Evolutionary conservation across 1,284 basidiomycete species (phyloP).

Genomic region (Apiotrichum mycotoxinovorans): DNA sequence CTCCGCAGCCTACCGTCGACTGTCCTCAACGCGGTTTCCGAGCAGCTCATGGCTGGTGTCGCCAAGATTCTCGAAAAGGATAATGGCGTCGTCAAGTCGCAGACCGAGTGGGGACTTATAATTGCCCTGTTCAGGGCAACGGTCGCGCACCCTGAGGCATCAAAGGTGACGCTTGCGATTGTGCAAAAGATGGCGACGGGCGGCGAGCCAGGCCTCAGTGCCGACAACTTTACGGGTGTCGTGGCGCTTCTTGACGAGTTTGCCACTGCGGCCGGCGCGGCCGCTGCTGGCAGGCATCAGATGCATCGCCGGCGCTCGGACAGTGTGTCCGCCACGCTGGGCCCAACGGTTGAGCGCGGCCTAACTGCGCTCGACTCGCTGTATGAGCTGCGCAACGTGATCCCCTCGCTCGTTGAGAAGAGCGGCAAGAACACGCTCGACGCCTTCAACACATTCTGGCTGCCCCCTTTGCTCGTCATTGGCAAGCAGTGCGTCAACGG

Average conservation of each 20-base stretch:
- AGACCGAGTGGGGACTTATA: constrained; percentile 93
- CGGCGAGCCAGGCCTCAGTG: constrained; percentile 56
- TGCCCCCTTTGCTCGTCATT: constrained; percentile 74
- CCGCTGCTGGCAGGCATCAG: constrained; percentile 58
- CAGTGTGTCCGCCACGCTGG: constrained; percentile 47
- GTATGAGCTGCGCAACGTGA: constrained; percentile 64
- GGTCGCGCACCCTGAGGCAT: constrained; percentile 80
- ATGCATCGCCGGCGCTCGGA: constrained; percentile 31
- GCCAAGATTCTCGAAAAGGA: constrained; percentile 72
- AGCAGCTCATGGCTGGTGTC: constrained; percentile 85
- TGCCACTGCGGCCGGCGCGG: constrained; percentile 65
- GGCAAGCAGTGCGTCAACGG: constrained; percentile 82
- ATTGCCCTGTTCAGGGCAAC: constrained; percentile 86
- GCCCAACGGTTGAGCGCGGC: constrained; percentile 72
- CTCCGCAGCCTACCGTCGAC: constrained; percentile 72
- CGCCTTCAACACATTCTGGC: constrained; percentile 75
- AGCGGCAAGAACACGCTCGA: constrained; percentile 38
- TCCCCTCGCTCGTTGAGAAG: constrained; percentile 58
- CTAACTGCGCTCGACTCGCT: constrained; percentile 77
- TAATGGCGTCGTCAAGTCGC: constrained; percentile 68
- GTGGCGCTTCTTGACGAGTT: constrained; percentile 83
- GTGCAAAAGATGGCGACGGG: constrained; percentile 60
- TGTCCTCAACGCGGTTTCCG: constrained; percentile 78
- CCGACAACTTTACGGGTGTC: constrained; percentile 78
- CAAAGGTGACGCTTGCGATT: constrained; percentile 75